These are phyloP conservation scores for Globisporangium paddicum DNA, from an alignment of 352 stramenopile species.

Conservation along the genomic window DNA sequence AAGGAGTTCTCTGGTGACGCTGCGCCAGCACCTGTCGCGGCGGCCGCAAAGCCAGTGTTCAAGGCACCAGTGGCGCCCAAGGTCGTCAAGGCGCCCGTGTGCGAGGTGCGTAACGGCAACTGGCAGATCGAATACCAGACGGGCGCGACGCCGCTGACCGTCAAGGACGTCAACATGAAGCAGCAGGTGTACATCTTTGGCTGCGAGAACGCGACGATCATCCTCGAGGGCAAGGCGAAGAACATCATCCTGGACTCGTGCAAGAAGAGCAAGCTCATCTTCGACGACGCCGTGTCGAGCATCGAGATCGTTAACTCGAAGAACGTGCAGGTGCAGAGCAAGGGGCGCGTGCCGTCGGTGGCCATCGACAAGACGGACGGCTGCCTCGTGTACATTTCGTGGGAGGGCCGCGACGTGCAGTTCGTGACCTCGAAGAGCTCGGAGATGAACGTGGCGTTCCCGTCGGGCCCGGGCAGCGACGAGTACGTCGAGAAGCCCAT, in stretches of 20 bases:
- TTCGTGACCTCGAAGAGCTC: constrained; percentile 97
- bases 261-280: constrained; percentile 94
- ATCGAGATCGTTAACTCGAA: constrained; percentile 99
- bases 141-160: constrained; percentile 68
- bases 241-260: constrained; percentile 95
- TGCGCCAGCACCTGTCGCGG: constrained; percentile 15
- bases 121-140: constrained; percentile 98
- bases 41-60: constrained; percentile 16
- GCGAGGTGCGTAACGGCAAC: constrained; percentile 92
- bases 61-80: constrained; percentile 35
- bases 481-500: constrained; percentile 96
- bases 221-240: constrained; percentile 98
- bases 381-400: constrained; percentile 94
- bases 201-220: constrained; percentile 92
- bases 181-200: constrained; percentile 97
- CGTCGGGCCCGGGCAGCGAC: constrained; percentile 63
- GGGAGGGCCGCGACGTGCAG: constrained; percentile 83
- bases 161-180: constrained; percentile 92
- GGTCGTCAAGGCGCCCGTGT: constrained; percentile 44
- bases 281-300: constrained; percentile 95
- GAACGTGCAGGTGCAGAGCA: constrained; percentile 94
- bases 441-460: constrained; percentile 97
- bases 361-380: constrained; percentile 99
- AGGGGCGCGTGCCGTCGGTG: constrained; percentile 92
- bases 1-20: constrained; percentile 89